Conservation (phyloP, 208 protist species). For the Acanthamoeba lenticulata region DNA sequence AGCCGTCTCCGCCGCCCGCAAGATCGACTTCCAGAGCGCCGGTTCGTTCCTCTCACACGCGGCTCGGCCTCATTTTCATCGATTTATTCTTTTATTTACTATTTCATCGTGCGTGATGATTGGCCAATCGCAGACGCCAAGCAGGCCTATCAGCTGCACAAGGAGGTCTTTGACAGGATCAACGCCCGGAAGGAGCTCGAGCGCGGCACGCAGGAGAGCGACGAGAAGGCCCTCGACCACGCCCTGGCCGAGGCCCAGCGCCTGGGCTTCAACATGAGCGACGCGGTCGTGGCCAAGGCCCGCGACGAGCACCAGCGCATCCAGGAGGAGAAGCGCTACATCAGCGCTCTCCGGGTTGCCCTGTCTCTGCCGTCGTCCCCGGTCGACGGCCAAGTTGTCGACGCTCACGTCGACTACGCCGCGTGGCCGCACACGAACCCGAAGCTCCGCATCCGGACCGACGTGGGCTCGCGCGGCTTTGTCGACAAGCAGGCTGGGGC, state of each 20-base stretch:
- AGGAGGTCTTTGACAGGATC: slow-evolving; percentile 5
- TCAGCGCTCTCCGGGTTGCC: neutral
- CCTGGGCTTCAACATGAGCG: slow-evolving; percentile 16
- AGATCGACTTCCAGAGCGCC: slow-evolving; percentile 17
- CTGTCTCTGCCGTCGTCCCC: neutral
- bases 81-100: neutral
- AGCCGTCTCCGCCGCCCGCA: neutral
- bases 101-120: neutral
- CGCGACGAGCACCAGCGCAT: neutral
- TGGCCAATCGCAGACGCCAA: neutral
- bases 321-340: neutral
- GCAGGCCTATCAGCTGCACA: slow-evolving; percentile 23
- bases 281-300: neutral
- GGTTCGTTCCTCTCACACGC: neutral
- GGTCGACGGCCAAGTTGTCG: neutral
- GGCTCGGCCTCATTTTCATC: neutral
- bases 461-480: neutral
- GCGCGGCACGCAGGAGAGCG: slow-evolving; percentile 18
- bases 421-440: neutral
- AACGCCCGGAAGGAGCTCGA: neutral
- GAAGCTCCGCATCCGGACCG: neutral
- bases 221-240: neutral
- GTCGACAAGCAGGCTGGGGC: neutral
- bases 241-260: neutral
- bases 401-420: neutral